Conservation (phyloP, 441 rosid genomes). For the Adansonia madagascariensis region DNA sequence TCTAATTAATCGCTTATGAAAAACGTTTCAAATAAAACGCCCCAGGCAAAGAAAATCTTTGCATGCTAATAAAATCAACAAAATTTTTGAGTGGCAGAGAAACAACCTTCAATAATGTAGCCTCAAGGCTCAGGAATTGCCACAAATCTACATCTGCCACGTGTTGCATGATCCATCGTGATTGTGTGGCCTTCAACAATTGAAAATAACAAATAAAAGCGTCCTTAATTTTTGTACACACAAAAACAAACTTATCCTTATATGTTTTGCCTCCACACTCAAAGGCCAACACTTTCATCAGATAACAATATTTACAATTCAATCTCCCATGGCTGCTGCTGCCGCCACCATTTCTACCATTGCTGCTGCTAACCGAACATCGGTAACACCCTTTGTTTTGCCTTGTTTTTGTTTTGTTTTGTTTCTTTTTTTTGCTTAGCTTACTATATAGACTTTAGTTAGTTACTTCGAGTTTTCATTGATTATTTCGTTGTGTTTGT, state of each 20-base stretch:
- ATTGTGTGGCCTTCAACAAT: slow-evolving; percentile 51
- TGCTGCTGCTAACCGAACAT: slow-evolving; percentile 69
- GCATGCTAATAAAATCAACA: slow-evolving; percentile 34
- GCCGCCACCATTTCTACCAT: slow-evolving; percentile 53
- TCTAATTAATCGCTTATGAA: too few species aligned
- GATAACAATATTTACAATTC: background rate
- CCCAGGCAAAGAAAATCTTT: background rate
- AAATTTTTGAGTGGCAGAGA: slow-evolving; percentile 35
- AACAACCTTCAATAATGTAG: slow-evolving; percentile 19
- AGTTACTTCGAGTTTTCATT: too few species aligned
- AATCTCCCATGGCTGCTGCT: slow-evolving; percentile 64
- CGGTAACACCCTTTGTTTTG: slow-evolving; percentile 33
- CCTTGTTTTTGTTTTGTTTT: too few species aligned
- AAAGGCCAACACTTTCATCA: background rate
- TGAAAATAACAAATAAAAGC: background rate
- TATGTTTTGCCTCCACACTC: slow-evolving; percentile 32
- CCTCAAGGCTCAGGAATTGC: slow-evolving; percentile 26
- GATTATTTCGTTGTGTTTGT: too few species aligned
- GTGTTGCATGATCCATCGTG: slow-evolving; percentile 47
- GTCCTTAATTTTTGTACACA: slow-evolving; percentile 42
- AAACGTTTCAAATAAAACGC: background rate
- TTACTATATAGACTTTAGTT: background rate
- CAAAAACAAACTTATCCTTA: slow-evolving; percentile 22
- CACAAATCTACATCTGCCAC: slow-evolving; percentile 36
- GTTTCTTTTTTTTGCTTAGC: background rate